phyloP scores from a whole-genome alignment of 2,329 filamentous ascomycete species.

The Diplodia corticola region DNA sequence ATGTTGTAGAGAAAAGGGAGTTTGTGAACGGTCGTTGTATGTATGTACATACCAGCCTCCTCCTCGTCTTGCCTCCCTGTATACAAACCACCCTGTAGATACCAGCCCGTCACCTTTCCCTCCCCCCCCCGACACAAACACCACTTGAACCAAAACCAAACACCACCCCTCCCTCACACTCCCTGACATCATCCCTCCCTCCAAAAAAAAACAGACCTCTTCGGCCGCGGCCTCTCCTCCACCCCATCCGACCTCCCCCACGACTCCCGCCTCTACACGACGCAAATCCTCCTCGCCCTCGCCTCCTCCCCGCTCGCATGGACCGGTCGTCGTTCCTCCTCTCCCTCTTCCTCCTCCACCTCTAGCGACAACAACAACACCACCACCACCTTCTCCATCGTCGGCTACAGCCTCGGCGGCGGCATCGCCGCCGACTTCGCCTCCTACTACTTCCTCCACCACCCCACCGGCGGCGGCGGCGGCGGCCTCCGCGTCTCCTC shows the following conservation, averaged over 20 bases:
- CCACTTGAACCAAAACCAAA: neutral
- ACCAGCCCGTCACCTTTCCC: too few relatives aligned
- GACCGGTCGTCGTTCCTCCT: conserved; percentile 53
- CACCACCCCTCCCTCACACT: too few relatives aligned
- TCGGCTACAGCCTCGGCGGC: conserved; percentile 81
- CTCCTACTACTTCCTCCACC: conserved; percentile 68
- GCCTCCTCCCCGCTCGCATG: conserved; percentile 69
- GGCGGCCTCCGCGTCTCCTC: too few relatives aligned
- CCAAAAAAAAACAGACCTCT: conserved; percentile 62
- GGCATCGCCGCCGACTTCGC: conserved; percentile 71
- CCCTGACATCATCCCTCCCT: too few relatives aligned
- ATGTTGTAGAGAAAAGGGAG: too few relatives aligned
- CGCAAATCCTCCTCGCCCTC: conserved; percentile 70
- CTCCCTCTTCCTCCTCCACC: too few relatives aligned
- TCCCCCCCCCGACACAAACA: neutral
- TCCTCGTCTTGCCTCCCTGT: too few relatives aligned
- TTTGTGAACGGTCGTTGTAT: too few relatives aligned
- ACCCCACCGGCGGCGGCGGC: too few relatives aligned
- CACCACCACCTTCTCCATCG: conserved; percentile 73
- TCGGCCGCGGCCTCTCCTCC: conserved; percentile 77
- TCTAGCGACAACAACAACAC: too few relatives aligned
- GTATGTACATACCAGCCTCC: too few relatives aligned
- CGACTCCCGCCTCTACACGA: conserved; percentile 70
- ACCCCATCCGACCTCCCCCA: conserved; percentile 67
- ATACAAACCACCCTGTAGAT: too few relatives aligned